Base-by-base conservation (phyloP, 2,329 filamentous ascomycete species). In the Camillea tinctor region DNA sequence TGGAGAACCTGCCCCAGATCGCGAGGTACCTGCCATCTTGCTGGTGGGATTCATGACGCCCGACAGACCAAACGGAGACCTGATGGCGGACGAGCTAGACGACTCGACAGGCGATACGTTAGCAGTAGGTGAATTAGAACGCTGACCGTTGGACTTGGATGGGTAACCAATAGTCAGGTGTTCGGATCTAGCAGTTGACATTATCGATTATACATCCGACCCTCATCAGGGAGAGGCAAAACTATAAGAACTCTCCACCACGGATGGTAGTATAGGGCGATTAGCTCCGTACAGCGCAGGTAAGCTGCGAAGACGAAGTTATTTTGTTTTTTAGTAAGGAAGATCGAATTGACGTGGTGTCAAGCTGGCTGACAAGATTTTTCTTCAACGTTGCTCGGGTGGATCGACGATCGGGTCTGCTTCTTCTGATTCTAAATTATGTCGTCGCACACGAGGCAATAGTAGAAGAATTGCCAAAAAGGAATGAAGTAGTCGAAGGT, bases 1-100 rank as follows among this genome's bases (percentile, higher is more conserved):
- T 71, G 95, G 95, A 84, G 95, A 99, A 75, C 93, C 93, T 81
- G 92, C 88, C 81, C 93, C 93, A 73, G 94, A 90, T 80, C 94
- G 85, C 71, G 85, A 76, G 69, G 77, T 81, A 66, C 79, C 79
- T 64, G 82, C 77, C 82, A 88, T 87, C 73, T 87, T 87, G 70
- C 78, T 77, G 61, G 80, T 76, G 61, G 81, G 77, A 62, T 80
- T 88, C 69, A 91, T 77, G 60, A 85, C 81, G 69, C 85, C 86
- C 53, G 89, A 81, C 64, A 90, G 79, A 60, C 87, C 88, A 73
- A 94, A 91, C 21, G 91, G 86, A 66, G 91, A 89, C 77, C 92
- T 88, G 68, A 88, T 78, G 60, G 79, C 72, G 69, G 82, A 83
- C 70, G 85, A 78, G 58, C 84, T 82, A 60, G 88, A 81, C 64